Base-by-base conservation (phyloP, 2,329 filamentous ascomycete genomes). In the Ampelomyces quisqualis region DNA sequence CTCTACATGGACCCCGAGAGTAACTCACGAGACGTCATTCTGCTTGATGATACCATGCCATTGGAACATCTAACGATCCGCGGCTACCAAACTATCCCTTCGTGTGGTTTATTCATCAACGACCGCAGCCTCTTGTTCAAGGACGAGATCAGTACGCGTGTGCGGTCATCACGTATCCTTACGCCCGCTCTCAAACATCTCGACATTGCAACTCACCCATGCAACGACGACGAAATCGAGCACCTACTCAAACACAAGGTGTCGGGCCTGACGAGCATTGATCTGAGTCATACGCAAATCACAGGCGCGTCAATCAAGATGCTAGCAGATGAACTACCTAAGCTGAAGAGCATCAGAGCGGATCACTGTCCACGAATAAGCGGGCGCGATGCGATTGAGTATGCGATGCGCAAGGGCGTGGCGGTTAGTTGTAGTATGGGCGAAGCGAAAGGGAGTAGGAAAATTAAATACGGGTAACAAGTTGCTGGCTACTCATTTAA, bases 301-400 rank as follows among this genome's bases (percentile, higher is more conserved):
- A 72, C 69, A 0, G 73, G 73, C 5, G 68, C 67, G 1, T 58
- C 64, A 2, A 61, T 75, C 21, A 71, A 69, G 44, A 61, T 60
- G 42, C 48, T 72, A 11, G 58, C 65, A 0, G 59, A 67, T 19
- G 43, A 38, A 7, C 27, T 65, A 8, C 49, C 50, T 0, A 44
- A 47, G 7, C 44, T 73, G 4, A 53, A 51, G 28, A 46, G 43
- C 8, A 48, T 73, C 13, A 57, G 54, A 2, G 49, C 70, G 13
- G 57, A 71, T 30, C 45, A 67, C 7, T 74, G 71, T 33, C 37
- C 37, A 2, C 34, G 53, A 5, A 58, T 74, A 1, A 54, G 37
- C 8, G 62, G 64, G 11, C 47, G 63, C 2, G 72, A 74, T 54
- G 71, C 70, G 0, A 56, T 73, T 3, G 58, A 62, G 9, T 72